phyloP scores from a whole-genome alignment of 495 filamentous ascomycete genomes.

The Hyaloscypha variabilis region DNA sequence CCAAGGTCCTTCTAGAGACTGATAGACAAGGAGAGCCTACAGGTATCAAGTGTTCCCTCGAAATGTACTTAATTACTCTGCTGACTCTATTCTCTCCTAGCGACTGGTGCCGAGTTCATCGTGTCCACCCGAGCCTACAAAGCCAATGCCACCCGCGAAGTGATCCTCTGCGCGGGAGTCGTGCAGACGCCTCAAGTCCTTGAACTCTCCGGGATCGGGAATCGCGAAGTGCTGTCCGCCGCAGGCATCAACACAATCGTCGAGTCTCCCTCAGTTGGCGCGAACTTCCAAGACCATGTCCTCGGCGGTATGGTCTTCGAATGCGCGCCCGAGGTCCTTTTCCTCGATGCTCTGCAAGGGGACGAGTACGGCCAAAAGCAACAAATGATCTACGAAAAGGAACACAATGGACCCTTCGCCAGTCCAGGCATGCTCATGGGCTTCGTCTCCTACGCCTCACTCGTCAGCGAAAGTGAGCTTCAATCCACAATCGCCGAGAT shows the following conservation, averaged over 20 bases:
- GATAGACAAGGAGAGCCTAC: not conserved
- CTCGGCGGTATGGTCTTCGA: not conserved
- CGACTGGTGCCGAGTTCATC: constrained; percentile 5
- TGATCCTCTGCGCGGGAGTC: constrained; percentile 25
- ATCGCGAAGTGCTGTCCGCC: constrained; percentile 37
- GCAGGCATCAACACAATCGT: constrained; percentile 56
- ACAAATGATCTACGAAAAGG: not conserved
- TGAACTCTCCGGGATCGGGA: constrained; percentile 26
- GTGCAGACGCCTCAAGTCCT: constrained; percentile 25
- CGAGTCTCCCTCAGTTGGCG: constrained; percentile 60
- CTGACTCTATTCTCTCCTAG: not conserved
- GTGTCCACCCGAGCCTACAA: not conserved
- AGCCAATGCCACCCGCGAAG: constrained; percentile 15
- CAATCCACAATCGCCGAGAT: not conserved
- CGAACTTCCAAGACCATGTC: constrained; percentile 63
- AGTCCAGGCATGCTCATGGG: constrained; percentile 5
- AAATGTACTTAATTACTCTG: not conserved
- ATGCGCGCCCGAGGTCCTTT: not conserved
- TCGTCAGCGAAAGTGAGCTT: not conserved
- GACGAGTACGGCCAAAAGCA: not conserved
- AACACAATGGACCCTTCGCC: not conserved
- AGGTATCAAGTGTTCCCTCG: not conserved
- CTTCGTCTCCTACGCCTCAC: constrained; percentile 3
- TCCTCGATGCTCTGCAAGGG: not conserved
- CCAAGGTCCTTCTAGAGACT: constrained; percentile 1